phyloP scores from a whole-genome alignment of 495 filamentous ascomycete genomes.

The Penicillium diatomitis region DNA sequence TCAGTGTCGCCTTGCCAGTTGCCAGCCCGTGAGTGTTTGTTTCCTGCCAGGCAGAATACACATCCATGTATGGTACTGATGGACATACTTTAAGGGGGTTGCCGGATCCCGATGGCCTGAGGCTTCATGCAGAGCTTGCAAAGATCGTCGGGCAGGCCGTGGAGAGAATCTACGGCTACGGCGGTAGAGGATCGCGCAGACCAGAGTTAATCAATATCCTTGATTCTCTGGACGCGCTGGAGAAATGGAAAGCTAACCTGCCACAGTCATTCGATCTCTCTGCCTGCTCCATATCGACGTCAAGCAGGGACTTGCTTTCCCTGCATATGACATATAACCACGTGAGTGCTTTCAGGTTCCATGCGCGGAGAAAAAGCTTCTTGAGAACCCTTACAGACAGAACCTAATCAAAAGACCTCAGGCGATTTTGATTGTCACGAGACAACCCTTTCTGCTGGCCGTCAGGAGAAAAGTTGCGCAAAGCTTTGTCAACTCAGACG shows the following conservation, averaged over 20 bases:
- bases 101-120: slow-evolving; percentile 24
- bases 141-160: slow-evolving; percentile 29
- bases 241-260: slow-evolving; percentile 16
- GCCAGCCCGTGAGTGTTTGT: slow-evolving; percentile 12
- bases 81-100: slow-evolving; percentile 4
- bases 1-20: slow-evolving; percentile 22
- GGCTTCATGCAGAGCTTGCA: slow-evolving; percentile 27
- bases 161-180: slow-evolving; percentile 22
- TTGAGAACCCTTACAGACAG: background rate
- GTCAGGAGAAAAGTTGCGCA: slow-evolving; percentile 26
- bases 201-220: slow-evolving; percentile 6
- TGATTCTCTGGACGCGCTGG: slow-evolving; percentile 13
- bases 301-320: slow-evolving; percentile 3
- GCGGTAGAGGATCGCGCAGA: slow-evolving; percentile 1
- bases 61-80: background rate
- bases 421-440: slow-evolving; percentile 12
- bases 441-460: slow-evolving; percentile 29
- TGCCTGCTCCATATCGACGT: slow-evolving; percentile 13
- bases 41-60: background rate
- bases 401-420: background rate
- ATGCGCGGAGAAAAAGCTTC: background rate
- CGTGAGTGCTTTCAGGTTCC: slow-evolving; percentile 4
- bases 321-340: slow-evolving; percentile 38
- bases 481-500: slow-evolving; percentile 7
- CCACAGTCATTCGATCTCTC: slow-evolving; percentile 5